Evolutionary conservation across 1,284 basidiomycete genomes (phyloP).

Genomic region (Sparassis latifolia): DNA sequence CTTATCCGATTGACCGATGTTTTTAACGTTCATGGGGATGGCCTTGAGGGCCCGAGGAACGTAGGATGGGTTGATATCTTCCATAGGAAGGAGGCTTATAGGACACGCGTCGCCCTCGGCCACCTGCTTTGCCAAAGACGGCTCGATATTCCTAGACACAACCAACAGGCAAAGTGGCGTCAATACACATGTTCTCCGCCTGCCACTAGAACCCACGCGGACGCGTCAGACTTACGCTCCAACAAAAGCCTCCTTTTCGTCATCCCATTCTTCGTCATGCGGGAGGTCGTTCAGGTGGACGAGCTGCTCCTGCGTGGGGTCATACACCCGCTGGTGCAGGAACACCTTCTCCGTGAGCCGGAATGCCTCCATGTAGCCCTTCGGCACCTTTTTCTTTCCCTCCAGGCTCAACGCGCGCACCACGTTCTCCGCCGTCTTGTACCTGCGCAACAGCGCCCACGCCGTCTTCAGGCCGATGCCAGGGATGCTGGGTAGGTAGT

Average conservation of each 20-base stretch:
- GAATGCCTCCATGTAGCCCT: conserved; percentile 70
- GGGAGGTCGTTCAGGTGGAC: conserved; percentile 63
- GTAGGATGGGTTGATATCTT: conserved; percentile 74
- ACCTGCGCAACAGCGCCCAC: conserved; percentile 72
- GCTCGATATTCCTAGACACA: conserved; percentile 47
- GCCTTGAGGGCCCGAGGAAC: conserved; percentile 40
- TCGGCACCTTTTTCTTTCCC: conserved; percentile 80
- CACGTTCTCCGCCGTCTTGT: conserved; percentile 85
- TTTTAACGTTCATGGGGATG: conserved; percentile 28
- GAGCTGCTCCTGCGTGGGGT: conserved; percentile 60
- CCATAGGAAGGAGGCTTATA: conserved; percentile 63
- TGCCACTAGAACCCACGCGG: conserved; percentile 1
- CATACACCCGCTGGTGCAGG: conserved; percentile 89
- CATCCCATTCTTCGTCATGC: conserved; percentile 46
- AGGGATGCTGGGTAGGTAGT: conserved; percentile 91
- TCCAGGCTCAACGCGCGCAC: conserved; percentile 78
- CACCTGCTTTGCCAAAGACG: conserved; percentile 54
- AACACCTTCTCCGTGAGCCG: conserved; percentile 88
- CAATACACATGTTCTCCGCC: conserved; percentile 4
- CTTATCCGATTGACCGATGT: conserved; percentile 26
- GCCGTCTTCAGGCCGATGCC: conserved; percentile 98
- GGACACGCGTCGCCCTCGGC: conserved; percentile 80
- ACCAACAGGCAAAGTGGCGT: conserved; percentile 2
- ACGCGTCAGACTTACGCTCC: conserved; percentile 51
- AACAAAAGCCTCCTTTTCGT: conserved; percentile 66